These are phyloP conservation scores for Xanthoparmelia taractica DNA, from an alignment of 495 filamentous ascomycete genomes.

Conservation along the genomic window DNA sequence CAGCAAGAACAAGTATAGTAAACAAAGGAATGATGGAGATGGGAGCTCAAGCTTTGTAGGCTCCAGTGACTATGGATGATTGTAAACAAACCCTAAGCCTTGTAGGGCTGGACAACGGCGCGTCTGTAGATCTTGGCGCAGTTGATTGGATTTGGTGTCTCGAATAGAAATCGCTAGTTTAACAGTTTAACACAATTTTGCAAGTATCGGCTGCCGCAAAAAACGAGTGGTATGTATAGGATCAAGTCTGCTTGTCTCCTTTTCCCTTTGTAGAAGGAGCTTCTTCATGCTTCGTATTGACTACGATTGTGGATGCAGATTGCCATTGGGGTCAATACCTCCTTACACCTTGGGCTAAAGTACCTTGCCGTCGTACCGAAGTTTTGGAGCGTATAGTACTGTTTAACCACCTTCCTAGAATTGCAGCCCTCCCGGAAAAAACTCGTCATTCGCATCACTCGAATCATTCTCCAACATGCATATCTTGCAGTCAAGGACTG, in stretches of 20 bases:
- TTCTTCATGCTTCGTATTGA: neutral
- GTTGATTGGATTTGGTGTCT: constrained; percentile 10
- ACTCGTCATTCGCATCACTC: neutral
- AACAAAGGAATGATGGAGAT: constrained; percentile 17
- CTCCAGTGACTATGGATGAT: constrained; percentile 15
- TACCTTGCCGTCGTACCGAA: neutral
- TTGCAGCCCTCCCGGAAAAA: neutral
- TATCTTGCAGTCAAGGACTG: neutral
- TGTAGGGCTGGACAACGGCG: constrained; percentile 14
- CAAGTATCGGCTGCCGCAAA: too few relatives aligned
- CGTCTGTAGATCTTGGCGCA: constrained; percentile 13
- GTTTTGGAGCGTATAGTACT: neutral
- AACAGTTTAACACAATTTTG: too few relatives aligned
- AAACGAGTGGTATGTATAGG: too few relatives aligned
- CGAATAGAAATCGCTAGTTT: constrained; percentile 3
- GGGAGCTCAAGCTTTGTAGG: constrained; percentile 7
- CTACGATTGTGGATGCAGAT: neutral
- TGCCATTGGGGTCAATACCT: neutral
- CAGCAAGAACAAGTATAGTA: constrained; percentile 7
- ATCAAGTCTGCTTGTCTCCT: neutral
- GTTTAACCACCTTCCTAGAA: constrained; percentile 21
- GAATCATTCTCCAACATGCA: neutral
- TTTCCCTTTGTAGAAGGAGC: constrained; percentile 18
- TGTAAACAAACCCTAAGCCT: constrained; percentile 22
- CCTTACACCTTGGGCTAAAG: neutral